Base-by-base conservation (phyloP, 2,329 filamentous ascomycete genomes). In the Fusarium nelsonii region DNA sequence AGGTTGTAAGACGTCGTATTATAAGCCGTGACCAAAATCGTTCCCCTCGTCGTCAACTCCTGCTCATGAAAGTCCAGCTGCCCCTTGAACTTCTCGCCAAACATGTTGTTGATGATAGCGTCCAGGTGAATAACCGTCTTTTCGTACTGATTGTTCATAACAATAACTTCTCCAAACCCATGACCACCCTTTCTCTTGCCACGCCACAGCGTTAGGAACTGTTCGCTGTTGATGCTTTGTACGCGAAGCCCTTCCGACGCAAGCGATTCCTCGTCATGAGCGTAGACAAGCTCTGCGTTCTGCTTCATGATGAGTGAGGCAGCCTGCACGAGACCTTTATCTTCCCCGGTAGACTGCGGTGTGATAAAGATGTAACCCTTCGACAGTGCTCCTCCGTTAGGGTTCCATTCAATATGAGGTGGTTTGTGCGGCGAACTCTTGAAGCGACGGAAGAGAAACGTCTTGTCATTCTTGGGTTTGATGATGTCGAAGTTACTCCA, bases 131-230 rank as follows among this genome's bases (percentile, higher is more conserved):
- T 20, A 5, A 39, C 43, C 2, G 53, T 61, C 48, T 57, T 73
- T 6, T 69, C 65, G 26, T 80, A 79, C 14, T 72, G 63, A 40
- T 72, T 62, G 30, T 80, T 73, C 28, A 77, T 72, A 12, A 78
- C 68, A 28, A 78, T 53, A 5, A 77, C 63, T 14, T 78, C 69
- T 18, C 78, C 78, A 16, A 77, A 76, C 3, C 78, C 78, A 43
- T 75, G 74, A 10, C 74, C 73, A 5, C 63, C 73, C 63, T 34
- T 72, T 15, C 46, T 73, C 4, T 58, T 51, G 7, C 78, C 77
- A 4, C 72, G 71, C 70, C 75, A 79, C 28, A 73, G 64, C 0
- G 77, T 78, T 4, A 79, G 34, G n/a, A 75, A 75, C 5, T 74
- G 70, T 33, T 75, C 70, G 12, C 75, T 76, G n/a, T 75, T 63